phyloP scores from a whole-genome alignment of 305 asterid genomes.

The Solanum hybrid region DNA sequence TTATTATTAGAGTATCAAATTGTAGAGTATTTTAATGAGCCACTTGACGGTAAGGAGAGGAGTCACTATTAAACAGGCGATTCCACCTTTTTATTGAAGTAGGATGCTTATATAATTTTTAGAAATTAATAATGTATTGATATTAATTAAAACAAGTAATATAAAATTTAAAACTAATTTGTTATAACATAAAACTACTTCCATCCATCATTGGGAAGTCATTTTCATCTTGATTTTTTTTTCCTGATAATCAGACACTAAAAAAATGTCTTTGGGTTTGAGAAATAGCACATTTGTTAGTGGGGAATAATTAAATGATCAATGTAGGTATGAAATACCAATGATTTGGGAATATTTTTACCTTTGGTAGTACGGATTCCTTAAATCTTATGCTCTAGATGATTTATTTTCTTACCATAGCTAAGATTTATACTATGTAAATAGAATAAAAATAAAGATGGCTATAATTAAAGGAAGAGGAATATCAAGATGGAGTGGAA shows the following conservation, averaged over 20 bases:
- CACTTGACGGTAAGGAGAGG: neutral
- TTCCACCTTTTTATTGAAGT: neutral
- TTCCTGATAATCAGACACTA: neutral
- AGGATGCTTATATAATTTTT: no score
- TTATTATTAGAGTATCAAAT: neutral
- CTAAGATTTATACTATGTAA: no score
- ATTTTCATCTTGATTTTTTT: neutral
- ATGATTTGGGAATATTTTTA: neutral
- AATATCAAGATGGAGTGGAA: neutral
- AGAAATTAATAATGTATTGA: neutral
- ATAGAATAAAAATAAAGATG: neutral
- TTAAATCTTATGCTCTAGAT: no score
- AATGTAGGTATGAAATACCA: neutral
- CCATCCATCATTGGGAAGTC: neutral
- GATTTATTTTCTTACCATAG: no score
- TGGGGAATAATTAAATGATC: neutral
- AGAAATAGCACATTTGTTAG: neutral
- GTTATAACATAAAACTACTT: neutral
- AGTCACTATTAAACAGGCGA: neutral
- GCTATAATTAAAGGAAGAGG: neutral
- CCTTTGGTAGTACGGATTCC: no score
- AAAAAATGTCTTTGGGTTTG: neutral
- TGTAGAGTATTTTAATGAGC: neutral
- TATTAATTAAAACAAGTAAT: neutral
- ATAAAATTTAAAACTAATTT: neutral